Base-by-base conservation (phyloP, 331 rosid genomes). In the Malus hybrid region DNA sequence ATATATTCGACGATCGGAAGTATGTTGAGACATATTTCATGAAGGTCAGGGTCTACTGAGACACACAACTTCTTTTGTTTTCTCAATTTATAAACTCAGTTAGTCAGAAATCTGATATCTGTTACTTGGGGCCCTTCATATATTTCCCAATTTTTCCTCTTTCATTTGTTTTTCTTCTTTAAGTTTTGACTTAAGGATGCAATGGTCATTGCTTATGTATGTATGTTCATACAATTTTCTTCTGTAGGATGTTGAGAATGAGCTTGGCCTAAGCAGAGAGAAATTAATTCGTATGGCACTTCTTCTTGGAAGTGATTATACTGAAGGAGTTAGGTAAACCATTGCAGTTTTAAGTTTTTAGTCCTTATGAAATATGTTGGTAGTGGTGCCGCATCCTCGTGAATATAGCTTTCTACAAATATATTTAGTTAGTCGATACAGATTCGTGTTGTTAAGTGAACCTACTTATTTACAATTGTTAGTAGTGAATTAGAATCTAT, bases 271-370 rank as follows among this genome's bases (percentile, higher is more conserved):
- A 80, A 76, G 83, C 70, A 86, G 96, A 80, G 93, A 90, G 78
- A 85, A 91, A 67, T 76, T 94, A 86, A 78, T 90, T 79, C 90
- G 86, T 86, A 90, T 91, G 95, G 96, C 97, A 52, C 80, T 94
- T 57, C 93, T 94, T 73, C 93, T 94, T 70, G 98, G 98, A 81
- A 94, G 98, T 87, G 98, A 94, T 81, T 94, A 94, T 82, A 94
- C 97, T 55, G 98, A 94, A 85, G 98, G 98, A 76, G 80, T 93
- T 73, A 93, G 98, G 98, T 93, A 79, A 71, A 59, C 71, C 54
- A 76, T 70, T 71, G 33, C 66, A 75, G 13, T 15, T 4, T 24
- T 34, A 62, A 62, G 67, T 59, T 61, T 61, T 66, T 74, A 36
- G 42, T 70, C 76, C 62, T 67, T 71, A 65, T 71, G 69, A 71